These are phyloP conservation scores for Aspergillus glaucus DNA, from an alignment of 2,329 filamentous ascomycete species.

Conservation along the genomic window DNA sequence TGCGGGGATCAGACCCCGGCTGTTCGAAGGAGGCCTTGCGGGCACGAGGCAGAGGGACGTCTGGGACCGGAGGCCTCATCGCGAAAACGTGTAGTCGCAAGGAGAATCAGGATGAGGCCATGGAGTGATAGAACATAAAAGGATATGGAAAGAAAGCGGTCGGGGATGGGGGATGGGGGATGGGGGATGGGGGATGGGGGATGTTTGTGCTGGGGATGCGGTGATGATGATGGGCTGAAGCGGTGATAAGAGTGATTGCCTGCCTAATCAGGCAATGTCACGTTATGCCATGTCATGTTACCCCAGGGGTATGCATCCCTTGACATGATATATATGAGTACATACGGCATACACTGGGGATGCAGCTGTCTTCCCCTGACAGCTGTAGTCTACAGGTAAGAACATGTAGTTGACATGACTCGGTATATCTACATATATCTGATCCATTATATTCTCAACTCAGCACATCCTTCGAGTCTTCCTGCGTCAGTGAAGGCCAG, in stretches of 20 bases:
- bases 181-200: neutral
- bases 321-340: too few relatives aligned
- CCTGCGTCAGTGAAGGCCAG: too few relatives aligned
- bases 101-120: neutral
- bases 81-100: conserved; percentile 10
- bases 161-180: neutral
- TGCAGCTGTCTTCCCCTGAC: too few relatives aligned
- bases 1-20: conserved; percentile 32
- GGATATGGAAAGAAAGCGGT: neutral
- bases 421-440: too few relatives aligned
- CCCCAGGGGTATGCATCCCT: neutral
- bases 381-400: too few relatives aligned
- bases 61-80: conserved; percentile 34
- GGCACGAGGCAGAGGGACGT: conserved; percentile 25
- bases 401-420: too few relatives aligned
- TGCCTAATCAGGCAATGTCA: conserved; percentile 1
- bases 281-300: conserved; percentile 9
- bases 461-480: too few relatives aligned
- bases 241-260: neutral
- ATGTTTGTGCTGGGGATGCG: neutral
- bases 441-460: too few relatives aligned
- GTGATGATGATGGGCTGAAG: conserved; percentile 1
- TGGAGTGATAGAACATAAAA: neutral
- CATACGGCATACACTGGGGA: too few relatives aligned
- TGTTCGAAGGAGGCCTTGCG: conserved; percentile 31